Percentiles rank a stretch among this genome's conserved stretches.
Evolutionary conservation across 169 alveolate species (phyloP).

Genomic region (Babesia bigemina): DNA sequence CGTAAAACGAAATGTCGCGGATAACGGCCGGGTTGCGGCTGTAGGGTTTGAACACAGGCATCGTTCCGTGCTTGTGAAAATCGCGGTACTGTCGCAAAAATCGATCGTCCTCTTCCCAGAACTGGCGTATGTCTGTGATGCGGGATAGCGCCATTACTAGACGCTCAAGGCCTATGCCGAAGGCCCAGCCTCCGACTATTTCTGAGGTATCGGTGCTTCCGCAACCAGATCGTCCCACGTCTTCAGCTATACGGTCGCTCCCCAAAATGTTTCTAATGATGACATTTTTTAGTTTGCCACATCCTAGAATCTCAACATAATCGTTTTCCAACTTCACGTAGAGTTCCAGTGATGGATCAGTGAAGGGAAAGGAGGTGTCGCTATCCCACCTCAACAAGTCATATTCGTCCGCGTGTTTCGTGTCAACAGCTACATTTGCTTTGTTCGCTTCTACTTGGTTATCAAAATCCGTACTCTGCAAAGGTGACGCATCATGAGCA

Average conservation of each 20-base stretch:
- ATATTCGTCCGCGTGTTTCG: slow-evolving; percentile 56
- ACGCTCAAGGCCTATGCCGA: slow-evolving; percentile 92
- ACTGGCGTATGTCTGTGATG: slow-evolving; percentile 89
- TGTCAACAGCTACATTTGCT: neutral
- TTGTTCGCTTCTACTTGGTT: neutral
- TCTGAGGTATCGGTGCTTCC: neutral
- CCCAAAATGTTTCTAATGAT: slow-evolving; percentile 77
- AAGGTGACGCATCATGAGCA: neutral
- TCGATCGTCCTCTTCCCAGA: slow-evolving; percentile 90
- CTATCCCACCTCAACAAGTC: slow-evolving; percentile 81
- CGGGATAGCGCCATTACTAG: slow-evolving; percentile 88
- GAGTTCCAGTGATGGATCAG: slow-evolving; percentile 89
- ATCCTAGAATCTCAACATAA: slow-evolving; percentile 90
- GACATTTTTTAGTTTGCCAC: slow-evolving; percentile 87
- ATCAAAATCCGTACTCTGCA: too few relatives aligned
- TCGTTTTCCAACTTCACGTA: slow-evolving; percentile 80
- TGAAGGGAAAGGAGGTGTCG: slow-evolving; percentile 89
- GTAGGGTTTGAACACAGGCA: slow-evolving; percentile 67
- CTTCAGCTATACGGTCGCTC: neutral
- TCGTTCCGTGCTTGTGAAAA: slow-evolving; percentile 37
- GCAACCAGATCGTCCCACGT: too few relatives aligned
- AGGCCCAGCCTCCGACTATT: slow-evolving; percentile 90
- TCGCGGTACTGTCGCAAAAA: slow-evolving; percentile 81
- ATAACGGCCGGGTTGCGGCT: slow-evolving; percentile 75
- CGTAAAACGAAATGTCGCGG: slow-evolving; percentile 75